Conservation (phyloP, 2,329 filamentous ascomycete species). For the Neofusicoccum kwambonambiense region DNA sequence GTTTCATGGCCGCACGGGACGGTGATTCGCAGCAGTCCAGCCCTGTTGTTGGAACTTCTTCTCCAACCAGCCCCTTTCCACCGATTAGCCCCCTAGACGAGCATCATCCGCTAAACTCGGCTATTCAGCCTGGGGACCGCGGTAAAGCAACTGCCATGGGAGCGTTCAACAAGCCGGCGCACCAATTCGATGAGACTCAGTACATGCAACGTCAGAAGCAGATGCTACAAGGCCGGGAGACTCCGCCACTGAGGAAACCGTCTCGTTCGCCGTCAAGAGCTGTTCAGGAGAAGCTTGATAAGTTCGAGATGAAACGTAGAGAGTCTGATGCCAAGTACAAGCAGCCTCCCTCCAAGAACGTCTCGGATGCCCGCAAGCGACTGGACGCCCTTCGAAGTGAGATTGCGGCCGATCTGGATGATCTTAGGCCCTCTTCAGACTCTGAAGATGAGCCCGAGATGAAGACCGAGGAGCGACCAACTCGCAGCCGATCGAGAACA, state of each 20-base stretch:
- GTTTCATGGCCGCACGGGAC: constrained; percentile 23
- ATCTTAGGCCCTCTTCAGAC: constrained; percentile 6
- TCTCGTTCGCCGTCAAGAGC: constrained; percentile 21
- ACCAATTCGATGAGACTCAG: constrained; percentile 79
- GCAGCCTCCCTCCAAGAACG: constrained; percentile 4
- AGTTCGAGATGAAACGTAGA: constrained; percentile 34
- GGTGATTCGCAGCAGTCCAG: constrained; percentile 39
- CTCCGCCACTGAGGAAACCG: constrained; percentile 42
- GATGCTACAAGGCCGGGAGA: constrained; percentile 72
- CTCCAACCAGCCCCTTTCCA: constrained; percentile 46
- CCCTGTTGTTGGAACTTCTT: constrained; percentile 29
- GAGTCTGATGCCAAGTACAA: constrained; percentile 21
- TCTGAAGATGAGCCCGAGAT: constrained; percentile 1
- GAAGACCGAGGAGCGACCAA: background rate
- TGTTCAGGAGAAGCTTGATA: constrained; percentile 34
- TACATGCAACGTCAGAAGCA: constrained; percentile 80
- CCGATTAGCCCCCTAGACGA: constrained; percentile 71
- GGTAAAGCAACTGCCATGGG: constrained; percentile 78
- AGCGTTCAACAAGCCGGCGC: constrained; percentile 68
- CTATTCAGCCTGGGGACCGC: constrained; percentile 71
- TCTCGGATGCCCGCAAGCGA: constrained; percentile 1
- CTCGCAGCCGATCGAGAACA: background rate
- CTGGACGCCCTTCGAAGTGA: constrained; percentile 5
- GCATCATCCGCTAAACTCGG: constrained; percentile 56
- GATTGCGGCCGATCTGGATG: constrained; percentile 2